Base-by-base conservation (phyloP, 495 filamentous ascomycete species). In the Gamarada debralockiae region DNA sequence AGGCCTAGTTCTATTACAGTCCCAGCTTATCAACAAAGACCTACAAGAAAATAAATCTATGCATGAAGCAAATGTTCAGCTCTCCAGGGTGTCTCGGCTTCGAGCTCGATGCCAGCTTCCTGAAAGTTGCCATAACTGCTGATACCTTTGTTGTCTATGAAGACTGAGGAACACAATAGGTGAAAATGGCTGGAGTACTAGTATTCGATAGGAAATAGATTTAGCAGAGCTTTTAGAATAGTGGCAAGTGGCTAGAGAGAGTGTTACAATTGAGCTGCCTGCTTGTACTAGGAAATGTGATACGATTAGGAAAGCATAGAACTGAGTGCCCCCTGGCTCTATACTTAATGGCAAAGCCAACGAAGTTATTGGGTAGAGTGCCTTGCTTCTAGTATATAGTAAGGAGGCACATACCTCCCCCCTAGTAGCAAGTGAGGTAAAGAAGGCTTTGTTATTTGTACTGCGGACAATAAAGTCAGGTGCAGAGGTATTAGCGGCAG, bases 51-150 rank as follows among this genome's bases (percentile, higher is more conserved):
- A 56, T 56, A 23, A 51, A 56, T 24, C 53, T 48, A 24, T 48
- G 53, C 25, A 48, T 56, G 39, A 56, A 56, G 48, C 31, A 39
- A 39, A 56, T 52, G 53, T 56, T 56, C 38, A 56, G 37, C 53
- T 56, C 53, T 20, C 53, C 47, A 20, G 53, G 48, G 39, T 56
- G 53, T 56, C 48, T 56, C 53, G 8, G 53, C 53, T 38, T 42
- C 27, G 24, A 56, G 53, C 29, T 56, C 47, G 39, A 56, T 56
- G 24, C 37, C 53, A 15, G 31, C 53, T 44, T 56, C 53, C 25
- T 56, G 53, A 44, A 56, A 56, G 23, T 56, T 48, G 48, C 53
- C 53, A 36, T 49, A 49, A 38, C 53, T 56, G 48, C 51, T 27
- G 23, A 40, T 14, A 13, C 42, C 39, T 25, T 51, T 37, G 21